phyloP scores from a whole-genome alignment of 2,329 filamentous ascomycete genomes.

The Grosmannia clavigera region DNA sequence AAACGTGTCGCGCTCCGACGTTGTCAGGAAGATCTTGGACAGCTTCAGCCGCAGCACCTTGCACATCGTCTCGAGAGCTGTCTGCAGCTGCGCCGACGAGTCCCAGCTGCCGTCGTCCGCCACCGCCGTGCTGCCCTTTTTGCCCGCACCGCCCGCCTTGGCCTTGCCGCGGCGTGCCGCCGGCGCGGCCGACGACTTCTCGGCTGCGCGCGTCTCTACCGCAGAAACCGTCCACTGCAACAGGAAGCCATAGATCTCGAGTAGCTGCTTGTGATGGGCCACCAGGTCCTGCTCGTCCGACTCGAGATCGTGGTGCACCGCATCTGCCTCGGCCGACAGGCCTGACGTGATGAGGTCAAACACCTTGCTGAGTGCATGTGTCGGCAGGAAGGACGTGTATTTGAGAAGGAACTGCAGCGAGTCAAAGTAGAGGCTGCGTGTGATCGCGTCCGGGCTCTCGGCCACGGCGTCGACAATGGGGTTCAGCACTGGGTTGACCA shows the following conservation, averaged over 20 bases:
- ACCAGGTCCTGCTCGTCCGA: slow-evolving; percentile 82
- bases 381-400: slow-evolving; percentile 69
- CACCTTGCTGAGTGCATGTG: slow-evolving; percentile 78
- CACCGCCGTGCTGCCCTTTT: slow-evolving; percentile 46
- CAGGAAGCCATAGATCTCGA: slow-evolving; percentile 90
- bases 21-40: slow-evolving; percentile 86
- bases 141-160: slow-evolving; percentile 32
- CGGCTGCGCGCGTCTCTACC: slow-evolving; percentile 86
- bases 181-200: slow-evolving; percentile 66
- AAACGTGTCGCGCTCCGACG: slow-evolving; percentile 91
- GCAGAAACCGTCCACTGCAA: slow-evolving; percentile 90
- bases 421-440: slow-evolving; percentile 69
- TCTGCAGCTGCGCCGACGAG: slow-evolving; percentile 74
- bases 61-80: slow-evolving; percentile 85
- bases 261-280: slow-evolving; percentile 74
- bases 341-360: slow-evolving; percentile 84
- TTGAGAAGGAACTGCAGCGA: slow-evolving; percentile 93
- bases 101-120: slow-evolving; percentile 56
- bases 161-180: slow-evolving; percentile 61
- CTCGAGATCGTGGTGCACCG: slow-evolving; percentile 75
- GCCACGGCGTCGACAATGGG: slow-evolving; percentile 86
- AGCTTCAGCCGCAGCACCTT: slow-evolving; percentile 91
- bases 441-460: slow-evolving; percentile 81
- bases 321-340: slow-evolving; percentile 72
- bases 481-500: slow-evolving; percentile 80